phyloP scores from a whole-genome alignment of 2,329 filamentous ascomycete species.

The Ophiostoma montium region DNA sequence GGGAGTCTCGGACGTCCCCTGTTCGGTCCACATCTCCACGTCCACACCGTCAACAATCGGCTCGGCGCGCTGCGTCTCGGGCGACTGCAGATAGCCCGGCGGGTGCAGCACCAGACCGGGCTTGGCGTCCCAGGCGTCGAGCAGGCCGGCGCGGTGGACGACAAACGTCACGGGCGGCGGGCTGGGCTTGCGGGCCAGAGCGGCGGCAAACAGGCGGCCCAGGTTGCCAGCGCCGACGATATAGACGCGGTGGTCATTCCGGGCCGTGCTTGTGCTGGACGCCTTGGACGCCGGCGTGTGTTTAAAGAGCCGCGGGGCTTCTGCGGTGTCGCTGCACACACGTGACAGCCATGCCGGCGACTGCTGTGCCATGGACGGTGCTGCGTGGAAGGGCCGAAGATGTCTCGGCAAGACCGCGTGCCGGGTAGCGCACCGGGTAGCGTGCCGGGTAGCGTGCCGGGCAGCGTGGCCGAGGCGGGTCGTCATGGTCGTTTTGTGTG shows the following conservation, averaged over 20 bases:
- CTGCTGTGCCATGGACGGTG: too few relatives aligned
- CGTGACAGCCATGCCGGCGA: constrained; percentile 8
- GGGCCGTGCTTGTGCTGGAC: neutral
- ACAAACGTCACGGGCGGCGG: constrained; percentile 67
- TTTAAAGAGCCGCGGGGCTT: constrained; percentile 8
- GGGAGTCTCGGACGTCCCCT: constrained; percentile 20
- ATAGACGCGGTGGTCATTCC: constrained; percentile 48
- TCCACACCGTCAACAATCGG: constrained; percentile 26
- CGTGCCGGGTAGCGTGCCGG: too few relatives aligned
- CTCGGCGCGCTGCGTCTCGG: constrained; percentile 5
- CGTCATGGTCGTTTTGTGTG: too few relatives aligned
- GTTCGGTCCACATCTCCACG: constrained; percentile 33
- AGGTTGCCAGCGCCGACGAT: constrained; percentile 72
- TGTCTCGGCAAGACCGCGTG: too few relatives aligned
- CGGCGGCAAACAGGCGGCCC: constrained; percentile 64
- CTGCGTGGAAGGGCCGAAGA: too few relatives aligned
- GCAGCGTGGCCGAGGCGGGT: too few relatives aligned
- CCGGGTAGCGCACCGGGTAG: too few relatives aligned
- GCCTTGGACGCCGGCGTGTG: neutral
- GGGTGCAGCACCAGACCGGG: constrained; percentile 30
- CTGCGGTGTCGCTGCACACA: constrained; percentile 1
- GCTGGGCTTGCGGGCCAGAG: constrained; percentile 43
- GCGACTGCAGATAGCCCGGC: neutral
- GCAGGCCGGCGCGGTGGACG: constrained; percentile 45
- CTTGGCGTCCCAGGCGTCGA: constrained; percentile 31